Conservation (phyloP, 352 stramenopile species). For the Pythium insidiosum region DNA sequence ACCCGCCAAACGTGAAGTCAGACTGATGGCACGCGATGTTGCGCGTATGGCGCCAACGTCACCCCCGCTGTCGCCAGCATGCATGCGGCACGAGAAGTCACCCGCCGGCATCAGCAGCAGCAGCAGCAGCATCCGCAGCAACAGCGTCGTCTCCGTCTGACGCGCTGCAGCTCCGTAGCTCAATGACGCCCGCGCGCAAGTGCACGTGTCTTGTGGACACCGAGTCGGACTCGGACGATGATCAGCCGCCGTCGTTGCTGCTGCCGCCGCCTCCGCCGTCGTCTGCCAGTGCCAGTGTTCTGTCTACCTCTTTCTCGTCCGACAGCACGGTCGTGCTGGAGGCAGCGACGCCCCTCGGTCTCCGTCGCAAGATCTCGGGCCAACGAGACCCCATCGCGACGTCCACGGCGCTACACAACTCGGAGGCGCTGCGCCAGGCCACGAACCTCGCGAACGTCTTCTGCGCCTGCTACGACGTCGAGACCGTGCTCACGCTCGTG, state of each 20-base stretch:
- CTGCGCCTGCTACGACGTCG: slow-evolving; percentile 65
- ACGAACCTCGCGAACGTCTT: slow-evolving; percentile 63
- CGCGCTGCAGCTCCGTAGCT: too few relatives aligned
- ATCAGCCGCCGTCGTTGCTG: slow-evolving; percentile 17
- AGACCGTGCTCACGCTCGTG: slow-evolving; percentile 55
- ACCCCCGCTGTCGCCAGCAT: too few relatives aligned
- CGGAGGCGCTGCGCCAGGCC: slow-evolving; percentile 51
- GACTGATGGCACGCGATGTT: too few relatives aligned
- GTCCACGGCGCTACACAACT: slow-evolving; percentile 68
- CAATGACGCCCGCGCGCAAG: too few relatives aligned
- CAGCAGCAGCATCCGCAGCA: too few relatives aligned
- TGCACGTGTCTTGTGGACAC: slow-evolving; percentile 68
- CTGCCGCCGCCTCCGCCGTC: neutral
- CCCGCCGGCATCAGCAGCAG: too few relatives aligned
- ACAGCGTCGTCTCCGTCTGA: too few relatives aligned
- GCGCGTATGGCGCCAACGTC: too few relatives aligned
- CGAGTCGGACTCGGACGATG: slow-evolving; percentile 63
- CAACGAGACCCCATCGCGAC: slow-evolving; percentile 48
- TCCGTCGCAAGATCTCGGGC: slow-evolving; percentile 26
- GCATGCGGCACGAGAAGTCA: too few relatives aligned
- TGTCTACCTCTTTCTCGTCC: slow-evolving; percentile 1
- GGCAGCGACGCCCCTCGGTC: slow-evolving; percentile 6
- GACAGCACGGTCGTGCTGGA: neutral
- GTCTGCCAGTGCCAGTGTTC: neutral
- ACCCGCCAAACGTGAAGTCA: too few relatives aligned